A percentile compares a stretch with the other conserved stretches of the same genome.
These are phyloP conservation scores for Platanus orientalis DNA, from an alignment of 164 flowering plant genomes.

Conservation along the genomic window DNA sequence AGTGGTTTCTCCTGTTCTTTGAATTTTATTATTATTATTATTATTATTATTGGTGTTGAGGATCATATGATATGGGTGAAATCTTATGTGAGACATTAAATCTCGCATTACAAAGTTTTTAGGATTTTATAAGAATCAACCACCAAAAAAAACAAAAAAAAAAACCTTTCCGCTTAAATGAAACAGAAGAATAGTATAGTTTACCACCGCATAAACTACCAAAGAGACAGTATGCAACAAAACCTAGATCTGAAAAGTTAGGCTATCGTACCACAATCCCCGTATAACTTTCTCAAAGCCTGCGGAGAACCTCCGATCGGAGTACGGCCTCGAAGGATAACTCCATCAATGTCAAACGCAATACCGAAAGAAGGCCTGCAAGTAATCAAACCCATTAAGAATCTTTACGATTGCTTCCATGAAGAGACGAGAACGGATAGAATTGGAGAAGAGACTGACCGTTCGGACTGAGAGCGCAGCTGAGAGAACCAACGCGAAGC, in stretches of 20 bases:
- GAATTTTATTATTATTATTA: too few relatives aligned
- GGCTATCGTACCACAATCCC: constrained; percentile 34
- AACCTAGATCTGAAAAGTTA: not conserved
- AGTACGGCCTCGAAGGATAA: constrained; percentile 54
- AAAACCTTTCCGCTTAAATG: too few relatives aligned
- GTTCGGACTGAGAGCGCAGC: not conserved
- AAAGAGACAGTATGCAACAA: too few relatives aligned
- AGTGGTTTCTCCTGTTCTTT: too few relatives aligned
- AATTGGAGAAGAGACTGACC: constrained; percentile 6
- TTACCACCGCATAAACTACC: too few relatives aligned
- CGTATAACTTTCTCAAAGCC: constrained; percentile 51
- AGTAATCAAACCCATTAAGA: not conserved
- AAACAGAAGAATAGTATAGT: too few relatives aligned
- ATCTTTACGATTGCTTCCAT: not conserved
- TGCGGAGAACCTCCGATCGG: constrained; percentile 69
- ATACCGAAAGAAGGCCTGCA: constrained; percentile 62
- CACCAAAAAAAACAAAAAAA: too few relatives aligned
- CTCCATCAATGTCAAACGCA: constrained; percentile 89
- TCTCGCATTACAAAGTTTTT: too few relatives aligned
- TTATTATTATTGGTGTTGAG: too few relatives aligned
- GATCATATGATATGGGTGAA: too few relatives aligned
- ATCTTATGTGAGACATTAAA: too few relatives aligned
- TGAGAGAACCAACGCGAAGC: constrained; percentile 1
- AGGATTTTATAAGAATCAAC: too few relatives aligned
- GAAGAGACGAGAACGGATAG: not conserved